phyloP scores from a whole-genome alignment of 2,329 filamentous ascomycete genomes.

The Trichoderma lentiforme region DNA sequence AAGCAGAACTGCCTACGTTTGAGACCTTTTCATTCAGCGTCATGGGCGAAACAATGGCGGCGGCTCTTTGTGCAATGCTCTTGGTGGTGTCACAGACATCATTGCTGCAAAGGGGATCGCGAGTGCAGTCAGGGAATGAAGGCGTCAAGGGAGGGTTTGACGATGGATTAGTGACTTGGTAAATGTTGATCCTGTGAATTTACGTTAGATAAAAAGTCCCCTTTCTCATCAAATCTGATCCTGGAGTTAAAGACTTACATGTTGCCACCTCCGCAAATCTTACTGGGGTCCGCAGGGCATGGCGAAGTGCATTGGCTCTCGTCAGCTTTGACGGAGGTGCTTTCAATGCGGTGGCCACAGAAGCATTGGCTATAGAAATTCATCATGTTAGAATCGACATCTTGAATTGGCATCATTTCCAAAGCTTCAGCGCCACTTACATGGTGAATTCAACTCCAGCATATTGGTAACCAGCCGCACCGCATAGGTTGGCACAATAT shows the following conservation, averaged over 20 bases:
- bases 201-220: neutral
- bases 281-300: slow-evolving; percentile 18
- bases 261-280: slow-evolving; percentile 18
- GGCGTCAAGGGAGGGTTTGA: slow-evolving; percentile 18
- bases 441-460: slow-evolving; percentile 19
- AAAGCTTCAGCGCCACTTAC: neutral
- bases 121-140: slow-evolving; percentile 26
- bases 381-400: neutral
- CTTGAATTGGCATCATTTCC: neutral
- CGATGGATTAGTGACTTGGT: slow-evolving; percentile 16
- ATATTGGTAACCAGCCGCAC: slow-evolving; percentile 20
- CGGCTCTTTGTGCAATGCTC: slow-evolving; percentile 27
- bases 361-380: slow-evolving; percentile 18
- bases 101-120: slow-evolving; percentile 28
- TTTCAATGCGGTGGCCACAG: slow-evolving; percentile 19
- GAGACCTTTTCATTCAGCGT: slow-evolving; percentile 33
- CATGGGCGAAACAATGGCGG: slow-evolving; percentile 31
- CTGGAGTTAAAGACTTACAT: neutral
- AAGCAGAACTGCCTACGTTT: slow-evolving; percentile 26
- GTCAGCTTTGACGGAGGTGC: slow-evolving; percentile 17
- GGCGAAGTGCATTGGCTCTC: slow-evolving; percentile 17
- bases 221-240: neutral
- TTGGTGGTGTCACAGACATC: slow-evolving; percentile 46
- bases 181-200: slow-evolving; percentile 20
- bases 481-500: slow-evolving; percentile 22